Percentiles rank a stretch among this genome's conserved stretches.
Evolutionary conservation across 1,139 yeast genomes (phyloP).

Genomic region (Tardiomyces depauwii): DNA sequence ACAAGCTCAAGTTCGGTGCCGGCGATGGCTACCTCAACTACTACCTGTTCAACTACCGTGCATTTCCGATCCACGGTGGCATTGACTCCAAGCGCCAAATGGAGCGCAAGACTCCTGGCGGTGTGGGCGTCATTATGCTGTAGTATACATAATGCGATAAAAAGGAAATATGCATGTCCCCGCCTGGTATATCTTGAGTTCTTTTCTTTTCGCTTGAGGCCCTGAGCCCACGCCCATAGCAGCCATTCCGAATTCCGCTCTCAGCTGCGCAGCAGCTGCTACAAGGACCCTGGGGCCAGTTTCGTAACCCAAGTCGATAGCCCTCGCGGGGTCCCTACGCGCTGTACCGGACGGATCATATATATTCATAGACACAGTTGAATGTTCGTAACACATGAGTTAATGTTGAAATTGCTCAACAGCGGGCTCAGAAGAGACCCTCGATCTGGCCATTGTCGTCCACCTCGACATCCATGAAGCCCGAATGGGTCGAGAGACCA

Average conservation of each 20-base stretch:
- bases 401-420: neutral
- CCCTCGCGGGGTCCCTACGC: too few relatives aligned
- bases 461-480: slow-evolving; percentile 95
- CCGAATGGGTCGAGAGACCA: slow-evolving; percentile 93
- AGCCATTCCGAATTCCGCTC: too few relatives aligned
- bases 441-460: slow-evolving; percentile 89
- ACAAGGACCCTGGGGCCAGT: too few relatives aligned
- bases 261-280: too few relatives aligned
- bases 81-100: slow-evolving; percentile 44
- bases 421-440: slow-evolving; percentile 58
- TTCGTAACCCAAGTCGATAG: too few relatives aligned
- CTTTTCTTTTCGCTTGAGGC: neutral
- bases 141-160: too few relatives aligned
- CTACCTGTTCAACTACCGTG: slow-evolving; percentile 81
- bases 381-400: too few relatives aligned
- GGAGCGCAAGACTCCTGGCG: slow-evolving; percentile 44
- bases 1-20: slow-evolving; percentile 75
- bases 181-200: too few relatives aligned
- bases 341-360: too few relatives aligned
- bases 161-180: neutral
- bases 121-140: slow-evolving; percentile 81
- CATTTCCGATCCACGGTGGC: slow-evolving; percentile 77
- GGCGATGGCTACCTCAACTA: slow-evolving; percentile 93
- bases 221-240: too few relatives aligned
- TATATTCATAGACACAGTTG: too few relatives aligned